These are phyloP conservation scores for Oidiodendron maius DNA, from an alignment of 495 filamentous ascomycete species.

Conservation along the genomic window DNA sequence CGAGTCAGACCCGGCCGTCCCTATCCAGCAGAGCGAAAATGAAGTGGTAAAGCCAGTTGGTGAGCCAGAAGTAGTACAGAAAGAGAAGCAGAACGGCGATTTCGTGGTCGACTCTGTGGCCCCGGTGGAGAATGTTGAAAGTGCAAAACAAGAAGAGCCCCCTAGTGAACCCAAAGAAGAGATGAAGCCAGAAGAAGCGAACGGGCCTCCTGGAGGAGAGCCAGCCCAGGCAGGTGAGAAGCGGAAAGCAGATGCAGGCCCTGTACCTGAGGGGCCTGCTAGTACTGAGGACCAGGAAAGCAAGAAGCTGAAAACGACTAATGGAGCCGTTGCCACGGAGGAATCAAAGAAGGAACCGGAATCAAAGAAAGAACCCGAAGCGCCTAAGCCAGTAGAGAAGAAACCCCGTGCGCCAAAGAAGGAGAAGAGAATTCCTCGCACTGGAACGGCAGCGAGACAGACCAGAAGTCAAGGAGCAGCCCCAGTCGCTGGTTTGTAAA, in stretches of 20 bases:
- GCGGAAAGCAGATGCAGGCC: constrained; percentile 16
- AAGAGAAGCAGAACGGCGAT: neutral
- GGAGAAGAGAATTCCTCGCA: constrained; percentile 18
- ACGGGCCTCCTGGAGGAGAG: constrained; percentile 16
- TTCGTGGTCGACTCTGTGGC: neutral
- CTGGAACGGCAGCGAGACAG: constrained; percentile 17
- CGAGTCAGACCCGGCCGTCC: constrained; percentile 52
- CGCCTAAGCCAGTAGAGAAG: constrained; percentile 1
- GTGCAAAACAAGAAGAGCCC: constrained; percentile 33
- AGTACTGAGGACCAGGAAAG: constrained; percentile 2
- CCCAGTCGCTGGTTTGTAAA: neutral
- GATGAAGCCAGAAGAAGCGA: constrained; percentile 6
- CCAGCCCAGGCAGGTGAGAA: constrained; percentile 16
- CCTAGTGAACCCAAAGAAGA: neutral
- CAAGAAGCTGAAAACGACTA: constrained; percentile 21
- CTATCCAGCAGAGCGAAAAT: constrained; percentile 47
- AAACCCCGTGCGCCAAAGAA: constrained; percentile 13
- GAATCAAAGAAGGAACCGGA: constrained; percentile 17
- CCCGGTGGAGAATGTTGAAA: neutral
- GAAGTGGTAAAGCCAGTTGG: constrained; percentile 54
- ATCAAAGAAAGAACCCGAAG: constrained; percentile 13
- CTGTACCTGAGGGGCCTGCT: constrained; percentile 1
- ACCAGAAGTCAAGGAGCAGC: constrained; percentile 21
- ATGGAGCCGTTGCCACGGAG: constrained; percentile 9
- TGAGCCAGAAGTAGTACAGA: constrained; percentile 25